Base-by-base conservation (phyloP, 1,139 yeast genomes). In the Yamadazyma friedrichii region DNA sequence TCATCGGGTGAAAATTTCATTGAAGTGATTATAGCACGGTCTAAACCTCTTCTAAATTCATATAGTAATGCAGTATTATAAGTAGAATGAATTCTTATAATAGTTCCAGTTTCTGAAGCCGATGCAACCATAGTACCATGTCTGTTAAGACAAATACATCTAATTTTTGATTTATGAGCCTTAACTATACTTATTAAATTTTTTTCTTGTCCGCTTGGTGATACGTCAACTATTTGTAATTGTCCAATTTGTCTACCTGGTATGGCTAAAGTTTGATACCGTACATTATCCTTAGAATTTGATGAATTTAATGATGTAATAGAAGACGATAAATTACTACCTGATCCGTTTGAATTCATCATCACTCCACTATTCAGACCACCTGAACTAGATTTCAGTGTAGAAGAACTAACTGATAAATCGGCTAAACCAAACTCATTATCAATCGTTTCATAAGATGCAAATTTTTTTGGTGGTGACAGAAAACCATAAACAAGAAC, bases 41-140 rank as follows among this genome's bases (percentile, higher is more conserved):
- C 98, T 24, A 89, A 61, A 0, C 98, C 98, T 40, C 98, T 71
- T 51, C 98, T 73, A 54, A 89, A 91, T 58, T 88, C 97, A 53
- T 76, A 84, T 16, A 88, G 56, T 42, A 88, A 66, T 1, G 85
- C 76, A n/a, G 95, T 85, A 41, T 79, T 83, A 42, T 74, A 73
- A 0, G 93, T 82, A 9, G 88, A 83, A 56, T 86, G 93, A 2
- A 89, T 74, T 41, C 98, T 61, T 30, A 91, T 82, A 16, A 91
- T 74, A 0, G 98, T 91, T 0, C 98, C 98, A 1, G 88, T 80
- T 39, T 80, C 86, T 6, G 95, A 84, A 3, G 96, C 96, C 10
- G 93, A 82, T 1, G 97, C 98, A 4, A 93, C 70, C 71, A 87
- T 71, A 1, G 84, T 74, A 0, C 96, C 96, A n/a, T 81, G 67